Evolutionary conservation across 768 basidiomycete genomes (phyloP), one percentile per base, ranked within the genome.

Genomic region (Paxillus involutus): DNA sequence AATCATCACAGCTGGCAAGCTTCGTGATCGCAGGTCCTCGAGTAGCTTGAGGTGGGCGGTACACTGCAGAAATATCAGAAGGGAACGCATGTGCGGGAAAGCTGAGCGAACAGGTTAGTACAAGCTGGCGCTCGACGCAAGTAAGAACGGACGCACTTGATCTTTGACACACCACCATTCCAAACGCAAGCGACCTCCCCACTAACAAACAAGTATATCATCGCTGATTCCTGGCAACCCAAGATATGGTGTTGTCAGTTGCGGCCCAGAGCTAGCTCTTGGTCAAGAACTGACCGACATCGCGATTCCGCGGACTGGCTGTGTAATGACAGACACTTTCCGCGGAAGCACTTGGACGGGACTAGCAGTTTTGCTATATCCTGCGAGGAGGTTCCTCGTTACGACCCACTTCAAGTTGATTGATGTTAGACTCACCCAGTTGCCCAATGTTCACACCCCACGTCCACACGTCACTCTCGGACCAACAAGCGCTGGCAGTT

Each of bases 361-460:
- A 52, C 88, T 89, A 1, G 86, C 75, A 14, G 73, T 70, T 65
- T 83, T 89, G 57, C 92, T 88, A 59, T 94, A 94, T 1, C 91
- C 90, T 90, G 46, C 7, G 43, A 49, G 26, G 53, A 11, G 9
- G 36, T 33, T 47, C 45, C 32, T 17, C 35, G 41, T 6, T 26
- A 30, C 12, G 11, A 35, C n/a, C 14, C 17, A 11, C 26, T 44
- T 9, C 24, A 44, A 16, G 21, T 29, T 45, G 6, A 16, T 39
- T 26, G 13, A 39, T 3, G 10, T 29, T 7, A 47, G 42, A 42
- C 78, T 49, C 56, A 85, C 94, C 95, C 4, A 98, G 78, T 67
- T 99, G 97, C 0, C 97, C 97, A 40, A 79, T 80, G 69, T 98
- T 97, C 24, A 88, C 91, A 0, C 97, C 97, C 94, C 94, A 98